phyloP scores from a whole-genome alignment of 805 yeast species.

The Candida dendrica region DNA sequence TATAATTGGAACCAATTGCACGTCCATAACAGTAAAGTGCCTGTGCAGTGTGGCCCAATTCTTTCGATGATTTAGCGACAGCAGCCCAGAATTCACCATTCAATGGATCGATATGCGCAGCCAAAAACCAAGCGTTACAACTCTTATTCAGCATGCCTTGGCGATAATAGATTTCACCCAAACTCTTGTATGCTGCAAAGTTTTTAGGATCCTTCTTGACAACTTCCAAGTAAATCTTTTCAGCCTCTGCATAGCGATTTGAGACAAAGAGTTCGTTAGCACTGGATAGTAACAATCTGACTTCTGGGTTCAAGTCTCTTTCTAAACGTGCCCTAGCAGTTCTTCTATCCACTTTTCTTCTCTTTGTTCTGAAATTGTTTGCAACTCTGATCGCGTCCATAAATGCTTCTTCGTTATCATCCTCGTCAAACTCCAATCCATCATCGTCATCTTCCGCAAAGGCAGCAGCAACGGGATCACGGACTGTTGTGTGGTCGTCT shows the following conservation, averaged over 20 bases:
- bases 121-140: slow-evolving; percentile 74
- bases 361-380: slow-evolving; percentile 49
- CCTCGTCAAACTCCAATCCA: slow-evolving; percentile 28
- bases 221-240: slow-evolving; percentile 55
- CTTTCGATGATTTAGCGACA: slow-evolving; percentile 62
- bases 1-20: slow-evolving; percentile 43
- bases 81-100: slow-evolving; percentile 75
- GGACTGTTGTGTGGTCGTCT: slow-evolving; percentile 5
- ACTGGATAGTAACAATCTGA: slow-evolving; percentile 51
- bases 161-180: slow-evolving; percentile 74
- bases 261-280: slow-evolving; percentile 80
- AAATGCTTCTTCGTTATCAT: slow-evolving; percentile 37
- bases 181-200: slow-evolving; percentile 77
- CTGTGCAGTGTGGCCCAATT: slow-evolving; percentile 63
- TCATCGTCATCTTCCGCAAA: slow-evolving; percentile 28
- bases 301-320: slow-evolving; percentile 63
- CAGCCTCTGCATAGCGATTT: slow-evolving; percentile 53
- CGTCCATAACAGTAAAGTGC: slow-evolving; percentile 73
- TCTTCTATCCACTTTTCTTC: slow-evolving; percentile 25
- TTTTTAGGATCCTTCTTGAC: slow-evolving; percentile 72
- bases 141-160: slow-evolving; percentile 65
- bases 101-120: slow-evolving; percentile 69
- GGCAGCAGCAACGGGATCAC: slow-evolving; percentile 28
- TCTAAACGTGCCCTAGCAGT: slow-evolving; percentile 24
- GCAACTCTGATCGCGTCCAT: slow-evolving; percentile 64